phyloP scores from a whole-genome alignment of 1,284 basidiomycete genomes.

The Kwoniella shivajii region DNA sequence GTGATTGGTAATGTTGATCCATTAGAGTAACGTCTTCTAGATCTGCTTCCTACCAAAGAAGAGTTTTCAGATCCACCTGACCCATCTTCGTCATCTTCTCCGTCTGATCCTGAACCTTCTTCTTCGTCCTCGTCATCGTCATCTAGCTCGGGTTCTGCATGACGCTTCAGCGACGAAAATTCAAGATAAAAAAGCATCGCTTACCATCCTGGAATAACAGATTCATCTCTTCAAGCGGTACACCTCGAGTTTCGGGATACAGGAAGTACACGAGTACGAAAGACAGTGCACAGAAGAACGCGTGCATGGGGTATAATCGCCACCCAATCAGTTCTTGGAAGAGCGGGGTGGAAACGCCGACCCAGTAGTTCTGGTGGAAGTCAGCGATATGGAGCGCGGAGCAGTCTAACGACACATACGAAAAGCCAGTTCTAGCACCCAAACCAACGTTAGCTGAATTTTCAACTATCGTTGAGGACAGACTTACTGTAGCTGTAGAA shows the following conservation, averaged over 20 bases:
- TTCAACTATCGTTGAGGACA: conserved; percentile 5
- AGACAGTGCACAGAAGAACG: conserved; percentile 86
- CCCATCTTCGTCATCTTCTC: conserved; percentile 38
- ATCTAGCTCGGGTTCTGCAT: conserved; percentile 32
- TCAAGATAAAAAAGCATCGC: not conserved
- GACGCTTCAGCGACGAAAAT: conserved; percentile 11
- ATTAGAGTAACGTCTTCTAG: conserved; percentile 32
- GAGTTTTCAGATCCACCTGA: conserved; percentile 62
- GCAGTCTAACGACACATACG: conserved; percentile 27
- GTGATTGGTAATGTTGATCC: conserved; percentile 41
- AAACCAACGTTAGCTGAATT: not conserved
- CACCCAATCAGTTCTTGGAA: conserved; percentile 88
- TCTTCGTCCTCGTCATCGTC: conserved; percentile 43
- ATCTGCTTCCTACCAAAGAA: conserved; percentile 57
- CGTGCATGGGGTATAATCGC: conserved; percentile 95
- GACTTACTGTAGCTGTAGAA: conserved; percentile 72
- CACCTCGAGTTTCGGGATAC: conserved; percentile 60
- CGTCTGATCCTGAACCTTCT: conserved; percentile 45
- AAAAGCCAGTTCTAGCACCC: conserved; percentile 68
- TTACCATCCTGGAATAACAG: conserved; percentile 49
- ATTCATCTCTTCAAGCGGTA: conserved; percentile 61
- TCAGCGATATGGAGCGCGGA: conserved; percentile 1
- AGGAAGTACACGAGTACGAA: conserved; percentile 65
- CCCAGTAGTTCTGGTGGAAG: conserved; percentile 54
- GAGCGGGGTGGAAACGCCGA: conserved; percentile 85